A percentile compares a stretch with the other conserved stretches of the same genome.
phyloP scores from a whole-genome alignment of 208 protist genomes.

The Herpetomonas tarakana region DNA sequence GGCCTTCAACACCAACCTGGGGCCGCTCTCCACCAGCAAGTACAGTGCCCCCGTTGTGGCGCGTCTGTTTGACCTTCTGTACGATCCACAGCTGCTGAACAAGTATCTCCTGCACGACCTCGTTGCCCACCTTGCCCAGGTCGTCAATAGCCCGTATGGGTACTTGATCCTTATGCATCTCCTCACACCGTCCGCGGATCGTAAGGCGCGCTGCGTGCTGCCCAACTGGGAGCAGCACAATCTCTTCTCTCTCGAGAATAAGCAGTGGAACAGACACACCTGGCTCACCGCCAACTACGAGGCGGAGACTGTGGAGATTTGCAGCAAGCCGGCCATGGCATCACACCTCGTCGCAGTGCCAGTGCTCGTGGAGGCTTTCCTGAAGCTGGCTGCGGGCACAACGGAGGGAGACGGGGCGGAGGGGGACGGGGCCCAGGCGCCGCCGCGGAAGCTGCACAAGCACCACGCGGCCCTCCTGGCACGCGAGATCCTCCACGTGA shows the following conservation, averaged over 20 bases:
- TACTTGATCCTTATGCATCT: conserved; percentile 85
- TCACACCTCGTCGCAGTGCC: conserved; percentile 73
- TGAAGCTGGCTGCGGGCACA: conserved; percentile 26
- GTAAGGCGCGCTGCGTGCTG: conserved; percentile 71
- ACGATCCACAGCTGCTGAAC: conserved; percentile 77
- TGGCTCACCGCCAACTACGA: conserved; percentile 79
- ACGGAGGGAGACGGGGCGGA: background rate
- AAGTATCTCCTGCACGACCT: conserved; percentile 82
- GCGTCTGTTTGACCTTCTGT: conserved; percentile 84
- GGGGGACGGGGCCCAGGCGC: conserved; percentile 15
- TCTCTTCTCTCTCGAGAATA: conserved; percentile 74
- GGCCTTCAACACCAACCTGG: conserved; percentile 58
- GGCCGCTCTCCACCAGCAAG: conserved; percentile 69
- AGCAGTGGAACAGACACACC: conserved; percentile 82
- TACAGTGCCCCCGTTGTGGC: conserved; percentile 83
- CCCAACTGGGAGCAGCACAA: conserved; percentile 86
- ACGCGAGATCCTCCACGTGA: conserved; percentile 68
- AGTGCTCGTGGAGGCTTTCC: conserved; percentile 50
- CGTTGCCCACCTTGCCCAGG: conserved; percentile 50
- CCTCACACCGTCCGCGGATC: conserved; percentile 63
- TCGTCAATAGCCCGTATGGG: conserved; percentile 85
- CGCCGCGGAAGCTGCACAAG: conserved; percentile 40
- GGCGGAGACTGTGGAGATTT: conserved; percentile 78
- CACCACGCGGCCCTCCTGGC: conserved; percentile 71
- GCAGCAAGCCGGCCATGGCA: conserved; percentile 65